phyloP scores from a whole-genome alignment of 2,329 filamentous ascomycete genomes.

The Pestalotiopsis sp. region DNA sequence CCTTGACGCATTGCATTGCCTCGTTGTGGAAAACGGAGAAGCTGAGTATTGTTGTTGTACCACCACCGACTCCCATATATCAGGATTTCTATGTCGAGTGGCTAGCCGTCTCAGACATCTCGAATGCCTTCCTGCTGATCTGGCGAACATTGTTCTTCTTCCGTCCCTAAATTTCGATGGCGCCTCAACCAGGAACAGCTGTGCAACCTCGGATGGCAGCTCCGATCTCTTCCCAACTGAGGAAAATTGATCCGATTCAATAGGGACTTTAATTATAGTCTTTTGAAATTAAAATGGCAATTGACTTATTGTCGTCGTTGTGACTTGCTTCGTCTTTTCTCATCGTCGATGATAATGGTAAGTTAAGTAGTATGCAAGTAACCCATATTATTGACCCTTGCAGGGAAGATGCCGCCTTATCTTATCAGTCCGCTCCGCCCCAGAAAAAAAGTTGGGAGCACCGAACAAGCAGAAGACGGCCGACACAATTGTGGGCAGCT shows the following conservation, averaged over 20 bases:
- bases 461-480: neutral
- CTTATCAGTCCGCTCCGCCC: slow-evolving; percentile 24
- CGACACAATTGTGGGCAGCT: neutral
- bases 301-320: neutral
- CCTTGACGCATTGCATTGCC: neutral
- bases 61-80: neutral
- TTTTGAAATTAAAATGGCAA: neutral
- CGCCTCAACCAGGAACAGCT: neutral
- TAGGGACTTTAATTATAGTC: too few relatives aligned
- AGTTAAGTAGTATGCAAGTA: neutral
- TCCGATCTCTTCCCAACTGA: too few relatives aligned
- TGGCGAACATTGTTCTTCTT: neutral
- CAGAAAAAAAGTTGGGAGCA: slow-evolving; percentile 23
- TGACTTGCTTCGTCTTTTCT: neutral
- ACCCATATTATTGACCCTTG: neutral
- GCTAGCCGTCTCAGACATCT: neutral
- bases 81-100: neutral
- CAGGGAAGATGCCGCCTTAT: slow-evolving; percentile 13
- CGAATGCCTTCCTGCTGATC: neutral
- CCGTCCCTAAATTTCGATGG: neutral
- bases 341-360: neutral
- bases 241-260: too few relatives aligned
- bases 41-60: neutral
- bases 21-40: neutral
- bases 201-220: too few relatives aligned